Evolutionary conservation across 495 filamentous ascomycete genomes (phyloP).

Genomic region (Filosporella fistucella): DNA sequence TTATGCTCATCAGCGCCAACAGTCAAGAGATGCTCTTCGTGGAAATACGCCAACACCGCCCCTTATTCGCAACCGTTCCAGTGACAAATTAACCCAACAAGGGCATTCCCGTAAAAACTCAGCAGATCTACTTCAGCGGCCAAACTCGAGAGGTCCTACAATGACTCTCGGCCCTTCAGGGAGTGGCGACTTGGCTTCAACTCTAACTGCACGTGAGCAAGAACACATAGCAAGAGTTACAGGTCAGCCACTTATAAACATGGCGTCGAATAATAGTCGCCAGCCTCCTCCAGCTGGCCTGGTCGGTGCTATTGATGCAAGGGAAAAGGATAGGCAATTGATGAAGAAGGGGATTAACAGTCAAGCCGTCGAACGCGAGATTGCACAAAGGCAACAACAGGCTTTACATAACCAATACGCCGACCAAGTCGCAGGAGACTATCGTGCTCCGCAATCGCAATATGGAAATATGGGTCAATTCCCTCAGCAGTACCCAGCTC

Average conservation of each 20-base stretch:
- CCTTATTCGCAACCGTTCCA: constrained; percentile 35
- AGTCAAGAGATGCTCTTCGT: constrained; percentile 48
- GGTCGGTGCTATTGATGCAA: constrained; percentile 69
- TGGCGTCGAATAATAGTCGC: constrained; percentile 45
- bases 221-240: constrained; percentile 89
- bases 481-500: constrained; percentile 13
- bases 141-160: constrained; percentile 29
- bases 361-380: constrained; percentile 69
- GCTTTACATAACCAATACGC: constrained; percentile 11
- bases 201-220: constrained; percentile 88
- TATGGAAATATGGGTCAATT: constrained; percentile 14
- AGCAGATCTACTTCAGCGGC: constrained; percentile 33
- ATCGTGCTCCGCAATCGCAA: constrained; percentile 1
- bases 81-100: constrained; percentile 48
- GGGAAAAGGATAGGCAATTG: constrained; percentile 68
- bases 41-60: constrained; percentile 40
- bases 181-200: constrained; percentile 50
- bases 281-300: constrained; percentile 52
- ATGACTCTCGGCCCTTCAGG: constrained; percentile 18
- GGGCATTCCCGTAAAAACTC: constrained; percentile 45
- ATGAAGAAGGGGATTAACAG: constrained; percentile 68
- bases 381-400: constrained; percentile 23
- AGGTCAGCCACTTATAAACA: constrained; percentile 72
- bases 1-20: constrained; percentile 54
- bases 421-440: background rate